Conservation (phyloP, 768 basidiomycete species). For the Crucibulum laeve region DNA sequence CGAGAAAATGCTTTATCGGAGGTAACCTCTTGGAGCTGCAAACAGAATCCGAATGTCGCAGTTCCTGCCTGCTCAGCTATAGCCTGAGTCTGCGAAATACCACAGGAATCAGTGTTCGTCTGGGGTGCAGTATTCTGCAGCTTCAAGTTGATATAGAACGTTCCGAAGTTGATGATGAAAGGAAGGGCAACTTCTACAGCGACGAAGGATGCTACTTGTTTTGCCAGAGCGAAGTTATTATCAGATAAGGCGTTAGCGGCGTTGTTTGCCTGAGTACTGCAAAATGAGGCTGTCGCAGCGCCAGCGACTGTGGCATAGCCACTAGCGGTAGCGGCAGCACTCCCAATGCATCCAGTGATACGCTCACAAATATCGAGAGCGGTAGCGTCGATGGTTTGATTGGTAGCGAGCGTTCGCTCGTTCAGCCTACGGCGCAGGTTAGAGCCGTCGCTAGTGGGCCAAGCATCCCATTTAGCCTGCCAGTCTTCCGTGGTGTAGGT, state of each 20-base stretch:
- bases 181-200: neutral
- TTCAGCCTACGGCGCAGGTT: too few species aligned
- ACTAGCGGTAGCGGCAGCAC: neutral
- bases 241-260: neutral
- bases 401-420: neutral
- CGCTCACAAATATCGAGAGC: neutral
- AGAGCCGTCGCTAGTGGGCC: neutral
- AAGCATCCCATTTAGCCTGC: neutral
- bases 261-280: neutral
- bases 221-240: neutral
- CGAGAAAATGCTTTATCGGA: neutral
- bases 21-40: neutral
- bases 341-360: neutral
- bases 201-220: neutral
- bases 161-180: neutral
- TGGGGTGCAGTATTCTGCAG: neutral
- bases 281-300: neutral
- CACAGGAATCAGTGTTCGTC: neutral
- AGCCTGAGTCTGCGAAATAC: neutral
- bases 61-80: neutral
- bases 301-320: neutral
- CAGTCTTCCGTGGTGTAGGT: neutral
- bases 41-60: neutral
- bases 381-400: neutral
- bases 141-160: neutral